A percentile compares a stretch with the other conserved stretches of the same genome.
Evolutionary conservation across 2,329 filamentous ascomycete genomes (phyloP).

Genomic region (Xylaria hypoxylon): DNA sequence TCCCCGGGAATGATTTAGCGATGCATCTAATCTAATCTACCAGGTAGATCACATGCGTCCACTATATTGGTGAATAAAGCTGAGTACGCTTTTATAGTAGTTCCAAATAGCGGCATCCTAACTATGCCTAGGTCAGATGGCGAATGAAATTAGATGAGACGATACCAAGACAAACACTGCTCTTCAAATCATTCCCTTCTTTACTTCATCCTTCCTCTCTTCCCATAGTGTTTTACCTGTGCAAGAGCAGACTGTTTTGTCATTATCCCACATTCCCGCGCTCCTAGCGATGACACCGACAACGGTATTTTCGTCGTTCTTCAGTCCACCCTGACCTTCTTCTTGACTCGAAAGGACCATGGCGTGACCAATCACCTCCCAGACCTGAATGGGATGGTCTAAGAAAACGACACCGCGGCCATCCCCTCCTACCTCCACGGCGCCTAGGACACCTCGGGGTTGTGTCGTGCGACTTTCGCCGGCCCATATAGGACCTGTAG

Average conservation of each 20-base stretch:
- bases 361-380: conserved; percentile 95
- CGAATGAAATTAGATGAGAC: not conserved
- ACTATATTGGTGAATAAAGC: not conserved
- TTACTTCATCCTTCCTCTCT: conserved; percentile 89
- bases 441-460: conserved; percentile 72
- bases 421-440: conserved; percentile 77
- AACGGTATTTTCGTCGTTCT: conserved; percentile 85
- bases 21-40: conserved; percentile 29
- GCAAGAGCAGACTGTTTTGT: conserved; percentile 98
- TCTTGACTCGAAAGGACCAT: conserved; percentile 82
- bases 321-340: conserved; percentile 68
- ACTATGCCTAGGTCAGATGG: conserved; percentile 2
- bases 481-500: conserved; percentile 85
- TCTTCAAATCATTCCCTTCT: conserved; percentile 86
- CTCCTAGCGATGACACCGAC: conserved; percentile 95
- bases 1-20: conserved; percentile 15
- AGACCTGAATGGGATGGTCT: conserved; percentile 85
- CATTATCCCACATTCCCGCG: conserved; percentile 98
- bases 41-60: conserved; percentile 21
- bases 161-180: not conserved
- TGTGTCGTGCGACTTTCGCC: conserved; percentile 57
- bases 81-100: conserved; percentile 2
- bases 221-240: conserved; percentile 99
- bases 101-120: not conserved
- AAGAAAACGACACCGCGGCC: conserved; percentile 84